These are phyloP conservation scores for Arxiozyma slooffiae DNA, from an alignment of 1,139 yeast genomes.

Conservation along the genomic window DNA sequence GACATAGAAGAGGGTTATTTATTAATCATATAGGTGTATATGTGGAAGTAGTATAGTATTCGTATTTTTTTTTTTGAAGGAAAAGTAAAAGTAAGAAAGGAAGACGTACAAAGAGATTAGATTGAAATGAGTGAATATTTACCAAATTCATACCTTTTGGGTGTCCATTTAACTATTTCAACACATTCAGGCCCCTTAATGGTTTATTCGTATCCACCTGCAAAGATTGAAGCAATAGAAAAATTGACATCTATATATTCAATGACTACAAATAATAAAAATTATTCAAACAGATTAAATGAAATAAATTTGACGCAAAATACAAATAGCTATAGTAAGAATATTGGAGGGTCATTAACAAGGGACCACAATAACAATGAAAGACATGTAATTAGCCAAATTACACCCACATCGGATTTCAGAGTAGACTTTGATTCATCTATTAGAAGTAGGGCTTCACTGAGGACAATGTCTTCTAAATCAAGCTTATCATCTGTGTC, in stretches of 20 bases:
- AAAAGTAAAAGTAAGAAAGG: background rate
- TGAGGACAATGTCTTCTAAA: conserved; percentile 2
- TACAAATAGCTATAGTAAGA: too few species aligned
- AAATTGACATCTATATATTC: conserved; percentile 3
- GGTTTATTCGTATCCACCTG: conserved; percentile 73
- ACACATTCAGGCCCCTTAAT: conserved; percentile 88
- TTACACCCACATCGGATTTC: conserved; percentile 1
- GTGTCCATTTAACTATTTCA: conserved; percentile 67
- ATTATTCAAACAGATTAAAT: background rate
- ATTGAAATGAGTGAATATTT: conserved; percentile 20
- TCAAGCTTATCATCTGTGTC: conserved; percentile 1
- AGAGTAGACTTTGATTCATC: conserved; percentile 3
- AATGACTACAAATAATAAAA: background rate
- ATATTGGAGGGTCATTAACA: background rate
- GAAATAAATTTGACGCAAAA: background rate
- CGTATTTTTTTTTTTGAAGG: background rate
- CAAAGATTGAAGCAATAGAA: conserved; percentile 10
- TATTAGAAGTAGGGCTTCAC: conserved; percentile 1
- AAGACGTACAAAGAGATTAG: background rate
- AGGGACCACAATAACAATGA: background rate
- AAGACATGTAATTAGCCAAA: background rate
- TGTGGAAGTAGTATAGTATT: background rate
- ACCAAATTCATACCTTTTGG: conserved; percentile 71
- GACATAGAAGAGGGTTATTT: background rate
- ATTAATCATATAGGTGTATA: too few species aligned